phyloP scores from a whole-genome alignment of 352 stramenopile species.

The Globisporangium megalacanthum region DNA sequence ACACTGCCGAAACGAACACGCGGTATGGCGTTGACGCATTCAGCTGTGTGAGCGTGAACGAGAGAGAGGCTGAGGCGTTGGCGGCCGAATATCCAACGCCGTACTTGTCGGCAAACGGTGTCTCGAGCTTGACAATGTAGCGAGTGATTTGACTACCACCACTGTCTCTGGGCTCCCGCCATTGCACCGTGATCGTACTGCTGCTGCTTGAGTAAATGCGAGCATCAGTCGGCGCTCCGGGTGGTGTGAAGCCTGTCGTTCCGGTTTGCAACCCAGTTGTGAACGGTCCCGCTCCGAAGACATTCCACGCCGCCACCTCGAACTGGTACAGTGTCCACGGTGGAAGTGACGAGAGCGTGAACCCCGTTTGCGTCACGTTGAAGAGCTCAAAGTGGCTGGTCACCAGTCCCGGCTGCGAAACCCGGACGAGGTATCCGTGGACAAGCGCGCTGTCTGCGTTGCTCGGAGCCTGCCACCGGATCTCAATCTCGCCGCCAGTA shows the following conservation, averaged over 20 bases:
- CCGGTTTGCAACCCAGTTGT: slow-evolving; percentile 13
- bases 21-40: slow-evolving; percentile 30
- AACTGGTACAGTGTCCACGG: slow-evolving; percentile 26
- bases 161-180: slow-evolving; percentile 27
- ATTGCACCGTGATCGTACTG: slow-evolving; percentile 24
- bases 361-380: slow-evolving; percentile 27
- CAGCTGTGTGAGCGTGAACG: slow-evolving; percentile 20
- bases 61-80: neutral
- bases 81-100: neutral
- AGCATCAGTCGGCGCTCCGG: slow-evolving; percentile 22
- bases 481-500: slow-evolving; percentile 46
- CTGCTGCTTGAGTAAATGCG: slow-evolving; percentile 3
- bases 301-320: slow-evolving; percentile 44
- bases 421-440: slow-evolving; percentile 35
- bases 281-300: slow-evolving; percentile 35
- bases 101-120: neutral
- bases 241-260: slow-evolving; percentile 27
- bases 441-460: neutral
- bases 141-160: slow-evolving; percentile 29
- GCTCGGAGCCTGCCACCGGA: slow-evolving; percentile 21
- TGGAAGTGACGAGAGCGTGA: slow-evolving; percentile 34
- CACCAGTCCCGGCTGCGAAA: slow-evolving; percentile 8
- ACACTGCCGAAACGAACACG: slow-evolving; percentile 22
- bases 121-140: slow-evolving; percentile 7
- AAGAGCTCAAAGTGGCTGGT: slow-evolving; percentile 25